Conservation (phyloP, 495 filamentous ascomycete genomes). For the Trichoderma erinaceum region DNA sequence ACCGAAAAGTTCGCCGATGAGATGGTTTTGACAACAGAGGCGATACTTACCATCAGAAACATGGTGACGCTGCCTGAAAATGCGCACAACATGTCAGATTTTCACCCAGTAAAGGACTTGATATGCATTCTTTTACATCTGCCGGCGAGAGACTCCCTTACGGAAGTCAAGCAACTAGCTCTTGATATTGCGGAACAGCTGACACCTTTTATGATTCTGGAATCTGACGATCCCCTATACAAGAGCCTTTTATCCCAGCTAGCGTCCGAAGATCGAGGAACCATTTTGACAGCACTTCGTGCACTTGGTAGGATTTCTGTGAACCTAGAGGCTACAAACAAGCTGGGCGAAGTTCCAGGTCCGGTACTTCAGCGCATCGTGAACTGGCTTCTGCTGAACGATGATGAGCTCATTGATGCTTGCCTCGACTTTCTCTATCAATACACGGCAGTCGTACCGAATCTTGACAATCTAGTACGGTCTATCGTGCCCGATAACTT, state of each 20-base stretch:
- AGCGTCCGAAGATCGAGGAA: slow-evolving; percentile 70
- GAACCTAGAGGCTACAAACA: slow-evolving; percentile 70
- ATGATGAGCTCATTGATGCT: slow-evolving; percentile 81
- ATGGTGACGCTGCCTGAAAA: slow-evolving; percentile 90
- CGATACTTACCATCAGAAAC: slow-evolving; percentile 81
- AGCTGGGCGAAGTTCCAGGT: slow-evolving; percentile 64
- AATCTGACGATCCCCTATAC: slow-evolving; percentile 69
- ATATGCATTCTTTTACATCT: slow-evolving; percentile 74
- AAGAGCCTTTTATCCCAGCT: slow-evolving; percentile 65
- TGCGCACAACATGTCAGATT: slow-evolving; percentile 68
- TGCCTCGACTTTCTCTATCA: slow-evolving; percentile 94
- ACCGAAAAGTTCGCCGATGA: slow-evolving; percentile 63
- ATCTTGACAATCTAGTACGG: slow-evolving; percentile 65
- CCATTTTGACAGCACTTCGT: slow-evolving; percentile 75
- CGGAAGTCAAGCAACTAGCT: slow-evolving; percentile 86
- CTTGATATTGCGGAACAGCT: slow-evolving; percentile 91
- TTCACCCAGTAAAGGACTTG: slow-evolving; percentile 68
- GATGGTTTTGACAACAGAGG: slow-evolving; percentile 74
- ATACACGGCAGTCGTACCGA: slow-evolving; percentile 80
- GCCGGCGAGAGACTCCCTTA: slow-evolving; percentile 63
- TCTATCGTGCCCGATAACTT: slow-evolving; percentile 59
- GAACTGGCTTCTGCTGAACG: slow-evolving; percentile 78
- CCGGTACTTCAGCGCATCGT: slow-evolving; percentile 60
- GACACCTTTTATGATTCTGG: slow-evolving; percentile 68
- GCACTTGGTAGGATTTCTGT: slow-evolving; percentile 85